Base-by-base conservation (phyloP, 768 basidiomycete species). In the Suillus subalutaceus region DNA sequence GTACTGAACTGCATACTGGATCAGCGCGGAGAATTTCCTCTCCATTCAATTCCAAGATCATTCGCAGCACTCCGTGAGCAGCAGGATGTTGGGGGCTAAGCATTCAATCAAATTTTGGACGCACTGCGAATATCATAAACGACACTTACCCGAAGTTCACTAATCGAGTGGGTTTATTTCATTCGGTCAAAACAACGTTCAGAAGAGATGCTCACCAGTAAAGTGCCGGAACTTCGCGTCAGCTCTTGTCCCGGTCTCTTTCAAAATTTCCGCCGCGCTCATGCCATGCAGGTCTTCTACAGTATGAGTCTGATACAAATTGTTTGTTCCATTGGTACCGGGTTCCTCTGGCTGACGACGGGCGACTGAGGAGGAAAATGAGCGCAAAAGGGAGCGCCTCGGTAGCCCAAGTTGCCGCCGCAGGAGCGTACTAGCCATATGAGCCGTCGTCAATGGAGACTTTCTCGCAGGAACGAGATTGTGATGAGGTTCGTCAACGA, bases 41-140 rank as follows among this genome's bases (percentile, higher is more conserved):
- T 71, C 97, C 97, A 74, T 99, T 99, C 72, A 99, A 81, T 79
- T 99, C 97, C 63, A 99, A 81, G 76, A 99, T 99, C 84, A 99
- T 86, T 65, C 97, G 92, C 48, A 99, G 86, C 78, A 99, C 97
- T 75, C 97, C 97, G 78, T 99, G 97, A 18, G 97, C 97, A 63
- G 97, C 97, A 64, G 97, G 97, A 82, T 99, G 97, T 77, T 99
- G 97, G 63, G 97, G 97, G 68, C 65, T 67, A 61, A 57, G 20
- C 15, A 68, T 55, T 50, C 57, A n/a, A 53, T 59, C 26, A 38
- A 55, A 50, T 56, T 41, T 59, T 12, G 16, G 23, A 26, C 18
- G 9, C 16, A 26, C 15, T 41, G 58, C 41, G 37, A 30, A 53
- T 62, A 41, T 63, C 30, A 44, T 2, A 9, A 9, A 5, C 23